These are phyloP conservation scores for Neopestalotiopsis clavispora DNA, from an alignment of 2,329 filamentous ascomycete species.

Conservation along the genomic window DNA sequence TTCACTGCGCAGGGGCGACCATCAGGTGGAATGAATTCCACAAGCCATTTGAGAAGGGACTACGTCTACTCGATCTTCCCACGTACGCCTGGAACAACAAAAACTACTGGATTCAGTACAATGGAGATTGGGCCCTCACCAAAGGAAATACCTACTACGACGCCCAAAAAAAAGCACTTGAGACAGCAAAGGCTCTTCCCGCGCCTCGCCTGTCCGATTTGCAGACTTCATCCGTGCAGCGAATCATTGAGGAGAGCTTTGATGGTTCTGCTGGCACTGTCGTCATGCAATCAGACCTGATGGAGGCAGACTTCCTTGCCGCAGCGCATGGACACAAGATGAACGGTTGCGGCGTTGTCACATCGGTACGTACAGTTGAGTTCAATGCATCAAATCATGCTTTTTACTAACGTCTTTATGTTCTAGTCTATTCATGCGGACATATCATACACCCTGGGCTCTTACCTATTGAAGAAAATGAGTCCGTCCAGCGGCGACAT, in stretches of 20 bases:
- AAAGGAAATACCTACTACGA: slow-evolving; percentile 57
- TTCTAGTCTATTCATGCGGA: slow-evolving; percentile 59
- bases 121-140: slow-evolving; percentile 73
- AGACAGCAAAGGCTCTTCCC: no score
- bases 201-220: no score
- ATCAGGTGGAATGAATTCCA: slow-evolving; percentile 77
- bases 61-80: slow-evolving; percentile 64
- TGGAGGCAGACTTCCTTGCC: slow-evolving; percentile 40
- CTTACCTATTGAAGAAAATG: slow-evolving; percentile 61
- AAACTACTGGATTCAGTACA: slow-evolving; percentile 69
- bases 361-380: slow-evolving; percentile 42
- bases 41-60: slow-evolving; percentile 46
- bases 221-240: slow-evolving; percentile 36
- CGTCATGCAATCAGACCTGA: slow-evolving; percentile 43
- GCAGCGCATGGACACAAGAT: slow-evolving; percentile 48
- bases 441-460: slow-evolving; percentile 66
- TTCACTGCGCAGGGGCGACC: slow-evolving; percentile 66
- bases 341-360: slow-evolving; percentile 46
- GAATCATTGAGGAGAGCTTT: slow-evolving; percentile 36
- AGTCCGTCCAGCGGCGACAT: slow-evolving; percentile 40
- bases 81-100: slow-evolving; percentile 76
- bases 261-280: slow-evolving; percentile 30
- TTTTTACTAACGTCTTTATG: background rate
- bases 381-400: background rate
- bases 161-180: slow-evolving; percentile 12